phyloP scores from a whole-genome alignment of 139 green algal genomes.

The Nannochloris sp. region DNA sequence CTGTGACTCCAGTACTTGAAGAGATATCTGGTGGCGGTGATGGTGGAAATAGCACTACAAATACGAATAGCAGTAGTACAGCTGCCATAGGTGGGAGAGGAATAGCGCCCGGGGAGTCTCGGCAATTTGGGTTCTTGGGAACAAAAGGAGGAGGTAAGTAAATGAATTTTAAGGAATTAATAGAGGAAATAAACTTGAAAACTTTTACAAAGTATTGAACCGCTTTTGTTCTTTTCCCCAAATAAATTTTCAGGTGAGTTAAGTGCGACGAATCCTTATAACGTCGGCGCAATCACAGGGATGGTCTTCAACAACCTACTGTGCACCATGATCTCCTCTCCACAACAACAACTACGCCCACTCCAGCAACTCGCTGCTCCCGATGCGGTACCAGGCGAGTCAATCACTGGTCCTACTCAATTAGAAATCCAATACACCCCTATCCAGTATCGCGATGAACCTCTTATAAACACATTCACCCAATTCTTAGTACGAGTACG shows the following conservation, averaged over 20 bases:
- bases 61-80: too few relatives aligned
- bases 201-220: too few relatives aligned
- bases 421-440: conserved; percentile 48
- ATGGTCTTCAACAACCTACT: conserved; percentile 51
- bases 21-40: neutral
- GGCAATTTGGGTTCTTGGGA: conserved; percentile 23
- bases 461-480: conserved; percentile 33
- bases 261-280: conserved; percentile 31
- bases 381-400: neutral
- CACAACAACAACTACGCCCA: neutral
- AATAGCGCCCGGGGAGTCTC: neutral
- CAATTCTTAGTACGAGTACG: conserved; percentile 57
- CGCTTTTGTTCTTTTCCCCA: neutral
- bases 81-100: too few relatives aligned
- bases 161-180: too few relatives aligned
- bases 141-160: conserved; percentile 6
- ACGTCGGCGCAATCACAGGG: conserved; percentile 3
- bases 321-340: conserved; percentile 23
- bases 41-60: neutral
- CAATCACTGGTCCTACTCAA: neutral
- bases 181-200: too few relatives aligned
- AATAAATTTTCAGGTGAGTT: conserved; percentile 7
- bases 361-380: neutral
- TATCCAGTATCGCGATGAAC: conserved; percentile 29
- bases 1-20: neutral